Evolutionary conservation across 140 eudicot species (phyloP).

Genomic region (Erigeron philadelphicus): DNA sequence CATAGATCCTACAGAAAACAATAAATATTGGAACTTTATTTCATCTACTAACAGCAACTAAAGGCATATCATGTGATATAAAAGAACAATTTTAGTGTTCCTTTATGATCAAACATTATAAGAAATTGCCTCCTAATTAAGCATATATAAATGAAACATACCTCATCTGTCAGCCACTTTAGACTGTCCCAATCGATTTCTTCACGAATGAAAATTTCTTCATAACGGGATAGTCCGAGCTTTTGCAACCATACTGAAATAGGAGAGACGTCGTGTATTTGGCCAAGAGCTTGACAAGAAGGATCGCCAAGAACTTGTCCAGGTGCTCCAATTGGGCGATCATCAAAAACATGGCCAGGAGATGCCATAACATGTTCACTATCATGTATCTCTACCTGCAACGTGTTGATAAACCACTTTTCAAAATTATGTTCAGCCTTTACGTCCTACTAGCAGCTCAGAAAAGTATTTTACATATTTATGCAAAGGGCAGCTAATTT

Average conservation of each 20-base stretch:
- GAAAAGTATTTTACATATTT: not conserved
- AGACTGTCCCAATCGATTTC: constrained; percentile 88
- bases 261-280: constrained; percentile 37
- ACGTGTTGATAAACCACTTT: constrained; percentile 16
- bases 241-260: constrained; percentile 64
- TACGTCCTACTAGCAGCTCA: constrained; percentile 9
- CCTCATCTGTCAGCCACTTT: constrained; percentile 87
- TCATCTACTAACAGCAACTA: not conserved
- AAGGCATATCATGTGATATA: not conserved
- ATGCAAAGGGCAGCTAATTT: constrained; percentile 2
- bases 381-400: constrained; percentile 41
- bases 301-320: constrained; percentile 50
- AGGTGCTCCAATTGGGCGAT: constrained; percentile 31
- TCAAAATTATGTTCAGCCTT: not conserved
- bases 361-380: constrained; percentile 31
- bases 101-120: not conserved
- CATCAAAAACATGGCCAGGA: constrained; percentile 44
- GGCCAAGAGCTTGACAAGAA: constrained; percentile 31
- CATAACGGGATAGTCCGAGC: constrained; percentile 76
- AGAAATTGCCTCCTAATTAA: not conserved
- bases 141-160: constrained; percentile 17
- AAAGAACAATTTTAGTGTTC: no score
- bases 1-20: constrained; percentile 55
- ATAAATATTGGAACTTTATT: not conserved
- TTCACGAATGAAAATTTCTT: constrained; percentile 62